Base-by-base conservation (phyloP, 2,329 filamentous ascomycete species). In the Pestalotiopsis sp. region DNA sequence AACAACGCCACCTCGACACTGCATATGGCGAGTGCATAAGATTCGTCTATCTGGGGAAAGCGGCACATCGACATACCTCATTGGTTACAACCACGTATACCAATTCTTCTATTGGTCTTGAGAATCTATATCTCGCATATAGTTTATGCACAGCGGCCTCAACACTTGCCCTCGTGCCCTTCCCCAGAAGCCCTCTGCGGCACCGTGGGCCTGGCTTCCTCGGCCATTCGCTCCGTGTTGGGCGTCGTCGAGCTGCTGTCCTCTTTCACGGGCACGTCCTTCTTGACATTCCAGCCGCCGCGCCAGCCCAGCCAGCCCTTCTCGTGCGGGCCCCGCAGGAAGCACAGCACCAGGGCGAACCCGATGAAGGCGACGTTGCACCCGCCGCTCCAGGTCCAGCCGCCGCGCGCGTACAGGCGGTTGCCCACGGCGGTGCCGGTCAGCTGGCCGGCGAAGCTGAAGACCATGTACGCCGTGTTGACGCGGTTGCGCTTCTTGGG, bases 381-480 rank as follows among this genome's bases (percentile, higher is more conserved):
- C 7, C 78, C 80, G 0, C 84, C 83, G 67, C 84, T 87, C 70
- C 80, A 83, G 7, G 75, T 79, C 86, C 86, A 88, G 0, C 86
- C 86, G 1, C 86, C 85, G 38, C 80, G 74, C 0, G 85, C 85
- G 68, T 86, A 88, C 1, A 88, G 75, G 20, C 82, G 78, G 70
- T 87, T 88, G 0, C 88, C 87, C 4, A 88, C 87, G 1, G 87
- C 84, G 0, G 90, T 91, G 0, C 93, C 93, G 2, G 90, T 90
- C 61, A 96, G 73, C 81, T 96, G 93, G 0, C 93, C 93, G 36
- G 87, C 89, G 74, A 95, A 95, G 0, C 88, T 89, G 7, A 86
- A 85, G 0, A 94, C 85, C 93, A 95, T 96, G 75, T 94, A 96
- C 1, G 90, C 92, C 0, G 93, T 94, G 76, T 96, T 96, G 27